Percentiles rank a stretch among this genome's conserved stretches.
phyloP scores from a whole-genome alignment of 1,284 basidiomycete species.

The Vanrija sp. region DNA sequence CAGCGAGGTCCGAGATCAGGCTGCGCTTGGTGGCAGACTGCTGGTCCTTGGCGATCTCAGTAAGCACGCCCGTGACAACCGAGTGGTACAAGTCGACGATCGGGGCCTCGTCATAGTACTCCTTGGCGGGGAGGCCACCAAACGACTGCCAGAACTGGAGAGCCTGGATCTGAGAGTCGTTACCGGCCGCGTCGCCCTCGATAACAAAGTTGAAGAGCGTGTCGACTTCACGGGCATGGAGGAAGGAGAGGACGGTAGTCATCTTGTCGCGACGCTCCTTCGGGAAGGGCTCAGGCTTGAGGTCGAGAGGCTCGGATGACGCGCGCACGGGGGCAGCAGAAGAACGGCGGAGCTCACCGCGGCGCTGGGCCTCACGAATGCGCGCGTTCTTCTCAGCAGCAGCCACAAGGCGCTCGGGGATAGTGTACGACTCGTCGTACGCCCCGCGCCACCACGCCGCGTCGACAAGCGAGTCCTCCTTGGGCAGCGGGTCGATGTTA shows the following conservation, averaged over 20 bases:
- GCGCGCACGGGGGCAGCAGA: background rate
- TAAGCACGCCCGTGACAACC: conserved; percentile 66
- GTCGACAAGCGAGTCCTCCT: conserved; percentile 10
- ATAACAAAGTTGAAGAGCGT: conserved; percentile 73
- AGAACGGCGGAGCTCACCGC: background rate
- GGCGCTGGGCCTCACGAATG: conserved; percentile 6
- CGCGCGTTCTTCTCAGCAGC: conserved; percentile 14
- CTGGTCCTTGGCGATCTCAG: conserved; percentile 52
- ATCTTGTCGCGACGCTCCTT: conserved; percentile 33
- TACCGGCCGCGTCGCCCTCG: conserved; percentile 77
- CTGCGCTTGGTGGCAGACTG: background rate
- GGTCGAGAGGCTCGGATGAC: background rate
- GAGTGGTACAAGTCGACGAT: conserved; percentile 67
- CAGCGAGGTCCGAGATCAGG: conserved; percentile 1
- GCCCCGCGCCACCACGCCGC: conserved; percentile 30
- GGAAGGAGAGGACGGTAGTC: conserved; percentile 76
- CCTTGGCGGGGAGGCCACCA: conserved; percentile 86
- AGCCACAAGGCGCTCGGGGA: conserved; percentile 29
- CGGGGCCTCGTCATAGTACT: conserved; percentile 81
- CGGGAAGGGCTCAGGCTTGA: background rate
- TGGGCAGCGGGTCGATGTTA: conserved; percentile 29
- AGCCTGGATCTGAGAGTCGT: conserved; percentile 82
- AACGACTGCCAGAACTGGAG: conserved; percentile 80
- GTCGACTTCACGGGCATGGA: conserved; percentile 79
- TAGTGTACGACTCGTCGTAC: conserved; percentile 31